These are phyloP conservation scores for Agapanthus africanus DNA, from an alignment of 106 monocot species.

Conservation along the genomic window DNA sequence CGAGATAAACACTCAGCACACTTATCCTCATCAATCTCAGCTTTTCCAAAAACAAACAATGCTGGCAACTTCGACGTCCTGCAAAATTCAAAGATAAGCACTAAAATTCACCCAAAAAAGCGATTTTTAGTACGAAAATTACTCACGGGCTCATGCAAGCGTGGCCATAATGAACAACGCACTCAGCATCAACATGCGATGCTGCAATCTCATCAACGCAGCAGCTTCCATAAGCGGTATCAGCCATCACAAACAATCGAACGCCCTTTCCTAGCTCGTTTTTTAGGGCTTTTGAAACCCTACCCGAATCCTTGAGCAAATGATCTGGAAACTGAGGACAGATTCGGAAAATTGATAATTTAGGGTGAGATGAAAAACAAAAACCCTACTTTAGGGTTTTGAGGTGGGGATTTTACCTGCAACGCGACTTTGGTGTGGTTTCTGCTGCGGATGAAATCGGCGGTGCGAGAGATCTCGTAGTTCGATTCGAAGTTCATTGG, in stretches of 20 bases:
- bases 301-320: conserved; percentile 67
- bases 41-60: conserved; percentile 78
- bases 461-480: conserved; percentile 58
- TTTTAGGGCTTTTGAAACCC: conserved; percentile 53
- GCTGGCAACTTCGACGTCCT: conserved; percentile 89
- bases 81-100: conserved; percentile 9
- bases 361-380: not conserved
- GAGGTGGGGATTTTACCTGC: conserved; percentile 37
- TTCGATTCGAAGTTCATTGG: conserved; percentile 57
- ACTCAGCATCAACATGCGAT: conserved; percentile 75
- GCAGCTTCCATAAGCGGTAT: conserved; percentile 90
- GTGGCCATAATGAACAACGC: conserved; percentile 89
- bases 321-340: conserved; percentile 73
- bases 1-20: conserved; percentile 33
- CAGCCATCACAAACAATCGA: conserved; percentile 80
- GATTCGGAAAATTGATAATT: not conserved
- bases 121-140: not conserved
- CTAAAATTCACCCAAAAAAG: no score
- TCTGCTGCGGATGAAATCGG: conserved; percentile 52
- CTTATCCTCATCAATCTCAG: conserved; percentile 36
- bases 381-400: not conserved
- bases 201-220: conserved; percentile 96
- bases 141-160: conserved; percentile 96
- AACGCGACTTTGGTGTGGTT: conserved; percentile 52
- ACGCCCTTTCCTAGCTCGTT: conserved; percentile 54